Percentiles rank a stretch among this genome's conserved stretches.
phyloP scores from a whole-genome alignment of 306 rosid species.

The Sicyos edulis region DNA sequence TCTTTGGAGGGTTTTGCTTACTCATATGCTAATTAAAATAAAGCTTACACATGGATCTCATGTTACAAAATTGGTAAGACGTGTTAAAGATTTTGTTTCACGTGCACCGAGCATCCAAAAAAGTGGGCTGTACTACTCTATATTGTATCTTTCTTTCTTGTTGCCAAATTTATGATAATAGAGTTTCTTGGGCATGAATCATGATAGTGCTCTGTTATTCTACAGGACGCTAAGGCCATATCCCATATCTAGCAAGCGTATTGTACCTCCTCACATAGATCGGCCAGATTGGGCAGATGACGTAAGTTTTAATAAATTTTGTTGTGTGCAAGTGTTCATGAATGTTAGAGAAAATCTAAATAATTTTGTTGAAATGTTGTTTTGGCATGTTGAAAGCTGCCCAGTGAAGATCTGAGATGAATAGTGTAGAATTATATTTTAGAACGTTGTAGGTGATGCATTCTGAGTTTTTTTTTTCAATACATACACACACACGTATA shows the following conservation, averaged over 20 bases:
- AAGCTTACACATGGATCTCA: background rate
- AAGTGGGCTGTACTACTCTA: background rate
- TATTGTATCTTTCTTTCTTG: background rate
- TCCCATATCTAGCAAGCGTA: slow-evolving; percentile 61
- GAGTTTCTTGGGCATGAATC: slow-evolving; percentile 4
- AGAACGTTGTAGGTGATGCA: background rate
- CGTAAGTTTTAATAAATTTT: slow-evolving; percentile 42
- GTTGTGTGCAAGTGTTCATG: background rate
- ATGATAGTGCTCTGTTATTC: slow-evolving; percentile 25
- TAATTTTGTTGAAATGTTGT: background rate
- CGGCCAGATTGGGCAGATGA: slow-evolving; percentile 87
- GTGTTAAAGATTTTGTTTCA: background rate
- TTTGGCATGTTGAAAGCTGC: background rate
- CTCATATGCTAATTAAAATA: background rate
- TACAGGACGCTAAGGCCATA: slow-evolving; percentile 68
- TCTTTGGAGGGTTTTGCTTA: background rate
- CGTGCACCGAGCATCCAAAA: background rate
- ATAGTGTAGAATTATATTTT: background rate
- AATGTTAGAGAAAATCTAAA: background rate
- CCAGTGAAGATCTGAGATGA: background rate
- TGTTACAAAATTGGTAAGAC: background rate
- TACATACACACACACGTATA: too few species aligned
- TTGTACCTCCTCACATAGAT: slow-evolving; percentile 60
- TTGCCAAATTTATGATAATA: background rate
- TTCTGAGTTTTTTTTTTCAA: too few species aligned